A percentile compares a stretch with the other conserved stretches of the same genome.
Evolutionary conservation across 306 rosid genomes (phyloP).

Genomic region (Hippophae gyantsensis): DNA sequence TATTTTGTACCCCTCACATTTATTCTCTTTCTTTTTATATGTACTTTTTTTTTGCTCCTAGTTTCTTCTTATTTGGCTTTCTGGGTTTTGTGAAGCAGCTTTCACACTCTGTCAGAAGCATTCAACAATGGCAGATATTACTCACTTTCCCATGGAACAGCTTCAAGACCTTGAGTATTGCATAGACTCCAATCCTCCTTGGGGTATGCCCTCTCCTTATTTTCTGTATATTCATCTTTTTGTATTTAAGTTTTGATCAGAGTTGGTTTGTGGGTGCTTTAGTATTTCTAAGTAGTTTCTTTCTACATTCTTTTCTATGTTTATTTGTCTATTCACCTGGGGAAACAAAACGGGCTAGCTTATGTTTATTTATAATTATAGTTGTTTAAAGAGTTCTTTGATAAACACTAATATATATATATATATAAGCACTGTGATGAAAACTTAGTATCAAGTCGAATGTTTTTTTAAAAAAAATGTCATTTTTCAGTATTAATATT

Average conservation of each 20-base stretch:
- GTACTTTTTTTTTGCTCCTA: conserved; percentile 41
- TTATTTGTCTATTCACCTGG: not conserved
- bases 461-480: not conserved
- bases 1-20: conserved; percentile 20
- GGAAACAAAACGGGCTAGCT: conserved; percentile 1
- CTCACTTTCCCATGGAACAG: conserved; percentile 95
- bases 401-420: not conserved
- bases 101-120: conserved; percentile 18
- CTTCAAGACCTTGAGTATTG: conserved; percentile 98
- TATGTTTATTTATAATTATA: not conserved
- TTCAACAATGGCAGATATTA: conserved; percentile 84
- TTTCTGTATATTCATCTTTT: not conserved
- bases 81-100: conserved; percentile 22
- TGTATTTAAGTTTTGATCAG: conserved; percentile 8
- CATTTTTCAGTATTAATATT: not conserved
- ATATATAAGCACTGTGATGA: conserved; percentile 11
- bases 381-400: not conserved
- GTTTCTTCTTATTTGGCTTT: conserved; percentile 27
- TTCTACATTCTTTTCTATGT: not conserved
- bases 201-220: conserved; percentile 48
- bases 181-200: conserved; percentile 96
- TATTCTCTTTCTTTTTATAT: conserved; percentile 43
- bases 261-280: conserved; percentile 13
- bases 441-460: conserved; percentile 10
- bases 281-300: conserved; percentile 5